Base-by-base conservation (phyloP, 2,329 filamentous ascomycete genomes). In the Ceratocystis colombiana region DNA sequence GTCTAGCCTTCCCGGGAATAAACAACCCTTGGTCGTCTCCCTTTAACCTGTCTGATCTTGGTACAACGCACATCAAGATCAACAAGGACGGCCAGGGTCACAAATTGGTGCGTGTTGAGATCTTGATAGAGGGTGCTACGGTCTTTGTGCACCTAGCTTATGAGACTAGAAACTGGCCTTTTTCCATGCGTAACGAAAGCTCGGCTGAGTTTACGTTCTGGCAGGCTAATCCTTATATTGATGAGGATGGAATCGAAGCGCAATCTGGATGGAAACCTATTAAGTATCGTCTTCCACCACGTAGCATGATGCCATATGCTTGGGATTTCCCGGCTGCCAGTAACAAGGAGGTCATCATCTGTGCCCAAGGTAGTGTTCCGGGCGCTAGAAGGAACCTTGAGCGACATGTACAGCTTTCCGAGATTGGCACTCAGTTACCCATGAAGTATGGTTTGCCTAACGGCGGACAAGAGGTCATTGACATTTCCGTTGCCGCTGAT, bases 281-380 rank as follows among this genome's bases (percentile, higher is more conserved):
- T 69, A 83, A 90, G 64, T 99, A 99, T 76, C 88, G 93, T 41
- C 80, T 99, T 37, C 95, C 95, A 1, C 87, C 93, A 12, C 83
- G 94, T 68, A 97, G 93, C 75, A 96, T 99, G 75, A 99, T 99
- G 94, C 94, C 95, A 0, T 99, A 99, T 72, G 93, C 94, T 1
- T 99, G 94, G 94, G 95, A 99, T 73, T 99, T 96, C 76, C 95
- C 94, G 0, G 93, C 94, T 1, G 92, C 91, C n/a, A 96, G 96
- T 77, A 88, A 90, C 77, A 96, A 94, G 72, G 94, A 96, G 74
- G 84, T 99, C 48, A 85, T 97, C 62, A 85, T 99, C 73, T 86
- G 80, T 64, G 88, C 87, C 6, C 85, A 87, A 72, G 86, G 86
- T 68, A 61, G 28, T 44, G 61, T 45, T 28, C 37, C 46, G 12